Conservation (phyloP, 2,329 filamentous ascomycete genomes). For the Xylaria multiplex region DNA sequence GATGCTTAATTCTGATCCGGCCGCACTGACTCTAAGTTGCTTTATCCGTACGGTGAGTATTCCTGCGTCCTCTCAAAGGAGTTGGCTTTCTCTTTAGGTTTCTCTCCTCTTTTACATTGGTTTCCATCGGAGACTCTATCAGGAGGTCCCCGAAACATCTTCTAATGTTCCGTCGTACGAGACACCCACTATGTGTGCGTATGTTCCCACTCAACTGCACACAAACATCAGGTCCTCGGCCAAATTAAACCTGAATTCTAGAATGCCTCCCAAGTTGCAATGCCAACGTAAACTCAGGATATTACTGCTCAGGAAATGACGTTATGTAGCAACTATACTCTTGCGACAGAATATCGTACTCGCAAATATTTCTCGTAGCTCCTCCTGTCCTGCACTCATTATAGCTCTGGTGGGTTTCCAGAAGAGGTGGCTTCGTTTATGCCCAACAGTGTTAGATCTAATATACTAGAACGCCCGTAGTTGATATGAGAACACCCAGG, state of each 20-base stretch:
- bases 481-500: too few species aligned
- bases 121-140: neutral
- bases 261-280: neutral
- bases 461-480: too few species aligned
- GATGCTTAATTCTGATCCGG: neutral
- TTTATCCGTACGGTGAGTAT: neutral
- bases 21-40: neutral
- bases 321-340: neutral
- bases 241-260: neutral
- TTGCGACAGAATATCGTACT: neutral
- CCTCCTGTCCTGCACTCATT: too few species aligned
- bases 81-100: too few species aligned
- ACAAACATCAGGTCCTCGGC: neutral
- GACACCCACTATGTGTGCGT: neutral
- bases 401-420: too few species aligned
- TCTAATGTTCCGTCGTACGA: neutral
- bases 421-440: too few species aligned
- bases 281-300: neutral
- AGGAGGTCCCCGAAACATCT: neutral
- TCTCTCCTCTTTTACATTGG: neutral
- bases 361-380: neutral
- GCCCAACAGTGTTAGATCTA: too few species aligned
- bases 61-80: neutral
- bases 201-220: neutral
- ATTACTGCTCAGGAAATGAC: neutral